Evolutionary conservation across 129 eudicot species (phyloP), one percentile per base, ranked within the genome.

Genomic region (Pittosporum tobira): DNA sequence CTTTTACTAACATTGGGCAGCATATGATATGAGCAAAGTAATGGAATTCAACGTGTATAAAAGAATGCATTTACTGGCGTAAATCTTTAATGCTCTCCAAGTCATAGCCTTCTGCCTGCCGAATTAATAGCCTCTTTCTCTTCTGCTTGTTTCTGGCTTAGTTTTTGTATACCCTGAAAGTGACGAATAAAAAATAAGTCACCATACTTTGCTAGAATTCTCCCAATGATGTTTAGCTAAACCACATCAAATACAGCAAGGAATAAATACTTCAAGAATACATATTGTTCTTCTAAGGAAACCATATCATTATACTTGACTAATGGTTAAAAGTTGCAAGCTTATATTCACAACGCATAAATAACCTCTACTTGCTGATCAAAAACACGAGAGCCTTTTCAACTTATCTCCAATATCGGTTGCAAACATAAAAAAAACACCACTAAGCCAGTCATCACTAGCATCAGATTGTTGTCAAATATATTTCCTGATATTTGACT

Each of bases 21-120:
- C 25, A 65, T 25, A 48, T 47, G 70, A 65, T 25, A 48, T 47
- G 70, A 61, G 47, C 37, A 61, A 65, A 51, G 43, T 50, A 46
- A 56, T 29, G 64, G 56, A 21, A 57, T 74, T 62, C 51, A 49
- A 65, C 73, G 64, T 75, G 73, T 67, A 71, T 58, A 57, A 63
- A 77, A 63, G 46, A 62, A 59, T 7, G 31, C 16, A 25, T 15
- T 59, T 25, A 14, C 23, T 42, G 64, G 37, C n/a, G 16, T 26
- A 43, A 13, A 25, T 59, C 47, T 9, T 47, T 19, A 19, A 40
- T 40, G n/a, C 26, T 46, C 44, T 9, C 27, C 54, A 45, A 46
- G 13, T 28, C 43, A 61, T 44, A 9, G 54, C 12, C 28, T 25
- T 15, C 29, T 61, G 18, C 54, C 27, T 1, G 55, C 55, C 3